Evolutionary conservation across 2,329 filamentous ascomycete genomes (phyloP), one percentile per base, ranked within the genome.

Genomic region (Xylaria arbuscula): DNA sequence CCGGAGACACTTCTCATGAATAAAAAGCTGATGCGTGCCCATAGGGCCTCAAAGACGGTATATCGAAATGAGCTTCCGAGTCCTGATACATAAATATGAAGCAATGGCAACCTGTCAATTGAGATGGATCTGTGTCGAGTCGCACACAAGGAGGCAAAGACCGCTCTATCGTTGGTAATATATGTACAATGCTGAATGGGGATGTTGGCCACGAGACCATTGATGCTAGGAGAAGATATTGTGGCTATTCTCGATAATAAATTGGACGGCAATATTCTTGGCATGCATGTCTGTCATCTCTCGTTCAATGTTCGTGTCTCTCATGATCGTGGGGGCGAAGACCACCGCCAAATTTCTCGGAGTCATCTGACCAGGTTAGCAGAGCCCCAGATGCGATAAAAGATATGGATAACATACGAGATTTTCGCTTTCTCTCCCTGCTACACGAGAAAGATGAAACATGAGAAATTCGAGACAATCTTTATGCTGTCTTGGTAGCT

Each of bases 251-350:
- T 98, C 95, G 72, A 98, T 92, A 77, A 99, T 86, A 76, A 96
- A 97, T 82, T 97, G 94, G 73, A 98, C 91, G 6, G 93, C 93
- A 72, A 92, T 87, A 75, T 97, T 97, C 86, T 98, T 98, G 74
- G 91, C 88, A 78, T 96, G 92, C 86, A 97, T 97, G 78, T 99
- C 96, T 36, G 91, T 95, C 90, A 99, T 97, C 80, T 99, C 96
- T 69, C 94, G 90, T 79, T 97, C 93, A 69, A 98, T 88, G 76
- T 91, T 95, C 77, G 90, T 87, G 65, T 97, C 94, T 74, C 95
- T 89, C 93, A 99, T 97, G 74, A 99, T 97, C 0, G 96, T 99
- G 8, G 96, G 96, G 9, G 96, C 96, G 78, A 99, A 99, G 45
- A 99, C 96, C 50, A 99, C 96, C 3, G 96, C 94, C 69, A 98